Conservation (phyloP, 2,329 filamentous ascomycete species). For the Herpomyces periplanetae region DNA sequence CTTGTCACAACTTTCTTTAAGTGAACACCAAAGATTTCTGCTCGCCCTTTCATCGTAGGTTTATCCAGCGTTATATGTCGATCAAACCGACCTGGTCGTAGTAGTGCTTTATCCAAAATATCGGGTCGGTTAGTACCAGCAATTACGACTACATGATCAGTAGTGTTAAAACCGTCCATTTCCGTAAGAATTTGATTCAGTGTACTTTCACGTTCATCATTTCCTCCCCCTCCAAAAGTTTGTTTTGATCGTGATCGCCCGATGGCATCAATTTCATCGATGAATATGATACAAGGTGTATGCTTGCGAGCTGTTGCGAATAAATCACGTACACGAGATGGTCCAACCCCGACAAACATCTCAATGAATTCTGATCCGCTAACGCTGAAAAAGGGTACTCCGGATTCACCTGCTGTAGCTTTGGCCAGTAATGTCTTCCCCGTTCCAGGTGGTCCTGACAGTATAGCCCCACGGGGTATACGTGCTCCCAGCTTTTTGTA, state of each 20-base stretch:
- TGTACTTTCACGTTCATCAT: slow-evolving; percentile 83
- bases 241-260: slow-evolving; percentile 55
- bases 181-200: slow-evolving; percentile 94
- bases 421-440: slow-evolving; percentile 93
- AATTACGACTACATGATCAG: slow-evolving; percentile 77
- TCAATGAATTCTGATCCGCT: slow-evolving; percentile 96
- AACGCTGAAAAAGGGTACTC: slow-evolving; percentile 89
- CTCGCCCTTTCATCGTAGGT: slow-evolving; percentile 79
- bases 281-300: slow-evolving; percentile 94
- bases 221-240: slow-evolving; percentile 51
- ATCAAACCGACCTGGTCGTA: slow-evolving; percentile 88
- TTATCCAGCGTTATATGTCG: slow-evolving; percentile 78
- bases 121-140: slow-evolving; percentile 88
- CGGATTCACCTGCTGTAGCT: slow-evolving; percentile 81
- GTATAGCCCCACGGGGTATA: slow-evolving; percentile 78
- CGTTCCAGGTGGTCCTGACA: slow-evolving; percentile 86
- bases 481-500: slow-evolving; percentile 87
- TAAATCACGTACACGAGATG: slow-evolving; percentile 67
- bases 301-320: slow-evolving; percentile 84
- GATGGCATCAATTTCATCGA: slow-evolving; percentile 94
- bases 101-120: slow-evolving; percentile 67
- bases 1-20: slow-evolving; percentile 72
- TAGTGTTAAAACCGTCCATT: slow-evolving; percentile 96
- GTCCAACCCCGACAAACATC: slow-evolving; percentile 97
- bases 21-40: slow-evolving; percentile 85